Base-by-base conservation (phyloP, 129 eudicot species). In the Deinandra increscens region DNA sequence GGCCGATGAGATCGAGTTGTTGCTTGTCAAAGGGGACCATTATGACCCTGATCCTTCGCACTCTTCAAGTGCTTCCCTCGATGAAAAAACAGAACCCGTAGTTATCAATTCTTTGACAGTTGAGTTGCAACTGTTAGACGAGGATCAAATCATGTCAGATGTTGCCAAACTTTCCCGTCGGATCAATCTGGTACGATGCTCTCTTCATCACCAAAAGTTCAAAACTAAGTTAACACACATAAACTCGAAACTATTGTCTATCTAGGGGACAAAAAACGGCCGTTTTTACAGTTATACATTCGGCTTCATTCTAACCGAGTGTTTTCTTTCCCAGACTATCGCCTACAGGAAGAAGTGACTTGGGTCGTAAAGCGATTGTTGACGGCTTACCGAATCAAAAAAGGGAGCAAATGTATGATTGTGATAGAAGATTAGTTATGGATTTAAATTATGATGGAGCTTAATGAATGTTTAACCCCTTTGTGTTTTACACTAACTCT, bases 1-100 rank as follows among this genome's bases (percentile, higher is more conserved):
- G 60, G 83, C 77, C 20, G 80, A 79, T 39, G 87, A 89, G 73
- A 63, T 91, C 51, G 89, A 86, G 63, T 64, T 92, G 36, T 62
- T 86, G 56, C 36, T 80, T 45, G 78, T 79, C 63, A 85, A 84
- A 66, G 82, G 81, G 46, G 70, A 50, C 42, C 50, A 49, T 37
- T 75, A 71, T 17, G 62, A 50, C 17, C 23, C 49, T 37, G 56
- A 81, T 37, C 67, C 71, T 26, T 61, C 68, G 22, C 34, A 26
- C 26, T 70, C 66, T 31, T 56, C 37, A 38, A 38, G 13, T 12
- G 58, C 58, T 18, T 20, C 68, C n/a, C 39, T 42, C 37, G 80
- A 66, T 34, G 74, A 75, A 75, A 69, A 67, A 9, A 20, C 82
- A 51, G 60, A 69, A 29, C 55, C 68, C 11, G 76, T 53, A 17